phyloP scores from a whole-genome alignment of 2,329 filamentous ascomycete species.

The Ceratocystis cubensis region DNA sequence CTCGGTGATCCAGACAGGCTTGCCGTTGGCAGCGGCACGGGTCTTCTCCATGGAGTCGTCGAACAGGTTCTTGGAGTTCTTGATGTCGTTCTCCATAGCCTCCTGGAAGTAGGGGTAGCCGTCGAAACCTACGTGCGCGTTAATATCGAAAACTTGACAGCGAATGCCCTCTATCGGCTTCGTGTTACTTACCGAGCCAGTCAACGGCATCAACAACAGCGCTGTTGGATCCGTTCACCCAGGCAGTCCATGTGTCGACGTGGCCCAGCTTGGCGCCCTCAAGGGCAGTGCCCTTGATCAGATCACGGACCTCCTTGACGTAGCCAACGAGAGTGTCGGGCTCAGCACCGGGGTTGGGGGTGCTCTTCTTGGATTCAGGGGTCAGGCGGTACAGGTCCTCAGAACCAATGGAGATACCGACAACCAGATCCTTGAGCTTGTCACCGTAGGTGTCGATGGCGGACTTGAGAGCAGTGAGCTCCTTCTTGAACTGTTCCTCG shows the following conservation, averaged over 20 bases:
- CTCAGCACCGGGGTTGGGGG: slow-evolving; percentile 49
- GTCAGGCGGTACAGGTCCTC: slow-evolving; percentile 79
- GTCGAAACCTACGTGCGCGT: slow-evolving; percentile 44
- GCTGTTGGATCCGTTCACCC: slow-evolving; percentile 59
- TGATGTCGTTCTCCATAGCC: slow-evolving; percentile 53
- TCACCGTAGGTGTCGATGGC: slow-evolving; percentile 58
- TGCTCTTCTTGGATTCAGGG: slow-evolving; percentile 51
- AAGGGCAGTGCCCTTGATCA: slow-evolving; percentile 50
- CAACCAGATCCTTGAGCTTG: slow-evolving; percentile 52
- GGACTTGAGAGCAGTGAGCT: slow-evolving; percentile 56
- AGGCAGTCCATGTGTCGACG: slow-evolving; percentile 81
- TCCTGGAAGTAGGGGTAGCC: slow-evolving; percentile 76
- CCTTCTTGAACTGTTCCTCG: slow-evolving; percentile 51
- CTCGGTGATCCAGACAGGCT: slow-evolving; percentile 76
- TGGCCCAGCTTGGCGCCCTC: slow-evolving; percentile 55
- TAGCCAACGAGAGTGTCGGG: slow-evolving; percentile 54
- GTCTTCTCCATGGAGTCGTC: slow-evolving; percentile 51
- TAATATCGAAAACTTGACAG: background rate
- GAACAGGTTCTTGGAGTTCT: slow-evolving; percentile 53
- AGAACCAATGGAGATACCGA: slow-evolving; percentile 72
- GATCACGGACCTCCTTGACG: slow-evolving; percentile 53
- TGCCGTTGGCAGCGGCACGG: slow-evolving; percentile 45
- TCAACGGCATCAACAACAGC: slow-evolving; percentile 58
- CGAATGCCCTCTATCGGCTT: no score
- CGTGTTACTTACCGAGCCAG: slow-evolving; percentile 44